Conservation (phyloP, 768 basidiomycete genomes). For the Boletellus sp. region DNA sequence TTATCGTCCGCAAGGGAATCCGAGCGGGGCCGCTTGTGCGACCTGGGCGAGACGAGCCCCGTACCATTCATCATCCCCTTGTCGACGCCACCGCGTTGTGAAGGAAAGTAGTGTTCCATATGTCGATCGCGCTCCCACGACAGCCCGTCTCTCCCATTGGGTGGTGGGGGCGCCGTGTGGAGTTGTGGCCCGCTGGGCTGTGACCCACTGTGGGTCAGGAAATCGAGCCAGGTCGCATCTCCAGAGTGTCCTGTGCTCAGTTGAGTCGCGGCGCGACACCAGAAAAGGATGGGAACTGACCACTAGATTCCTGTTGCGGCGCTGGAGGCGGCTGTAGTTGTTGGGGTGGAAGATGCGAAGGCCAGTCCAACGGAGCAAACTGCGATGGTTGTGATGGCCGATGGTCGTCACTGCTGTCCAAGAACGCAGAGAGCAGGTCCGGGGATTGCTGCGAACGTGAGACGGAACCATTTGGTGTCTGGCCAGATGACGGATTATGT, state of each 20-base stretch:
- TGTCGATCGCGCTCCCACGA: constrained; percentile 33
- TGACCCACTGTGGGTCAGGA: constrained; percentile 27
- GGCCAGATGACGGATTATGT: constrained; percentile 22
- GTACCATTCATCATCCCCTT: constrained; percentile 19
- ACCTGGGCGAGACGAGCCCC: constrained; percentile 18
- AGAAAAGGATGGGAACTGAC: background rate
- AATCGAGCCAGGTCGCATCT: constrained; percentile 34
- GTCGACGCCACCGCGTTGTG: constrained; percentile 25
- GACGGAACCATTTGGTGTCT: constrained; percentile 13
- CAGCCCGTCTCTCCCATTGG: constrained; percentile 24
- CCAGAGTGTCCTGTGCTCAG: constrained; percentile 20
- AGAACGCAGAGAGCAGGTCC: constrained; percentile 28
- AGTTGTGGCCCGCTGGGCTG: constrained; percentile 24
- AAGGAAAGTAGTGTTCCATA: constrained; percentile 27
- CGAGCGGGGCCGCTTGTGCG: constrained; percentile 30
- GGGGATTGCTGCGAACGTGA: constrained; percentile 25
- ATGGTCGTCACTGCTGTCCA: constrained; percentile 29
- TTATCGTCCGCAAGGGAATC: constrained; percentile 17
- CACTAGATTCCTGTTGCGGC: constrained; percentile 27
- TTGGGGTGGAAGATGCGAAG: constrained; percentile 28
- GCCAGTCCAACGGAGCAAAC: constrained; percentile 31
- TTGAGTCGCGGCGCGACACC: background rate
- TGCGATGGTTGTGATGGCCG: constrained; percentile 22
- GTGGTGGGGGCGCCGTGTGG: constrained; percentile 28
- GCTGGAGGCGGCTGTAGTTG: constrained; percentile 16